phyloP scores from a whole-genome alignment of 306 rosid species.

The Prunus mume region DNA sequence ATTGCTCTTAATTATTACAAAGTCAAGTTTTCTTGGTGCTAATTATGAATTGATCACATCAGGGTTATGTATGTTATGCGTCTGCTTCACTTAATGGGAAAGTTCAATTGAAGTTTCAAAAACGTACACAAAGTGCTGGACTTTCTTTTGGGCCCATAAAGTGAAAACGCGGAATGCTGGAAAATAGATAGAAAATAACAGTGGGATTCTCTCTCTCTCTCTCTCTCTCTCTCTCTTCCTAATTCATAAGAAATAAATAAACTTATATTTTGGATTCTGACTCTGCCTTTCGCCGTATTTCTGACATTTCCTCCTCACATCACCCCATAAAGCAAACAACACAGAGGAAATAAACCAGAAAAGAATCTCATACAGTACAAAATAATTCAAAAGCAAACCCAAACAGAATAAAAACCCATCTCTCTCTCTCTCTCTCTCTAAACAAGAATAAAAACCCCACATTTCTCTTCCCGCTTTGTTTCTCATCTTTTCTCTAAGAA shows the following conservation, averaged over 20 bases:
- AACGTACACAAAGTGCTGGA: neutral
- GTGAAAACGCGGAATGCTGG: neutral
- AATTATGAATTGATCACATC: neutral
- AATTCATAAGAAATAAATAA: neutral
- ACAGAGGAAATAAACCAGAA: neutral
- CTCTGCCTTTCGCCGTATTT: slow-evolving; percentile 22
- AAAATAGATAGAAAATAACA: neutral
- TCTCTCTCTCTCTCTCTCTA: neutral
- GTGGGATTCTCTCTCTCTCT: neutral
- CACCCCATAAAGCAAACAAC: slow-evolving; percentile 27
- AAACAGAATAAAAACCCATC: neutral
- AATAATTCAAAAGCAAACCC: neutral
- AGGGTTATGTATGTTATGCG: neutral
- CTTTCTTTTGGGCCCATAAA: too few species aligned
- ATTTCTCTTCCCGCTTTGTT: slow-evolving; percentile 36
- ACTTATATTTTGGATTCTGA: neutral
- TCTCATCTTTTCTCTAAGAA: slow-evolving; percentile 3
- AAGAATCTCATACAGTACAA: neutral
- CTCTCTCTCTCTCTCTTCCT: neutral
- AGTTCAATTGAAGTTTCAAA: neutral
- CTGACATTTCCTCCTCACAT: slow-evolving; percentile 41
- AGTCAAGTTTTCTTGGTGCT: neutral
- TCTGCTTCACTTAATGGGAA: slow-evolving; percentile 9
- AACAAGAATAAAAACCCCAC: slow-evolving; percentile 25
- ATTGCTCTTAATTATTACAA: neutral